Percentiles rank a stretch among this genome's conserved stretches.
These are phyloP conservation scores for Alternaria ethzedia DNA, from an alignment of 2,329 filamentous ascomycete species.

Conservation along the genomic window DNA sequence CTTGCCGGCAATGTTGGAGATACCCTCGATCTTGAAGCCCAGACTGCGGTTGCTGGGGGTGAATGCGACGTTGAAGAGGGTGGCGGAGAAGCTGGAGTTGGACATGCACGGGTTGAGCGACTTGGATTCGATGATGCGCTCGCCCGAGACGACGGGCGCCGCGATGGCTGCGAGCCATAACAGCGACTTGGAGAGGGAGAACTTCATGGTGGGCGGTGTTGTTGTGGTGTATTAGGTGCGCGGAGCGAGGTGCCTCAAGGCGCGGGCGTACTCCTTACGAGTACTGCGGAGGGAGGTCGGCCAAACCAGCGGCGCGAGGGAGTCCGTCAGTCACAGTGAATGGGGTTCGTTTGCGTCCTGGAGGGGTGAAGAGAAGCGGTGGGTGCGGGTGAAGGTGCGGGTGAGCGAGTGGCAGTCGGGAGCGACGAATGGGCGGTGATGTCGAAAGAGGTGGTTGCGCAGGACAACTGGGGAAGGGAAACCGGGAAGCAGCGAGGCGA, in stretches of 20 bases:
- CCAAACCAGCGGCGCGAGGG: conserved; percentile 45
- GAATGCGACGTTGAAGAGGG: conserved; percentile 84
- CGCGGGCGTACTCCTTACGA: conserved; percentile 35
- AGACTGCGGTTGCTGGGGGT: conserved; percentile 77
- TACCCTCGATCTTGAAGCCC: conserved; percentile 76
- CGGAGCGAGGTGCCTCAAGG: conserved; percentile 21
- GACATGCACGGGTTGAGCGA: conserved; percentile 86
- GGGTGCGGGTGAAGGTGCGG: conserved; percentile 14
- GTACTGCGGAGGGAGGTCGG: conserved; percentile 34
- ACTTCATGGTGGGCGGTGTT: conserved; percentile 39
- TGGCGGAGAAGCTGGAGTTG: conserved; percentile 86
- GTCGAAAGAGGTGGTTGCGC: conserved; percentile 28
- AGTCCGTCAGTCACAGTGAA: conserved; percentile 7
- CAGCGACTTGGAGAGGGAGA: conserved; percentile 42
- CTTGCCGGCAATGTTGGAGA: conserved; percentile 82
- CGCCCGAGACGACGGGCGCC: conserved; percentile 62
- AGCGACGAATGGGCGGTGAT: conserved; percentile 27
- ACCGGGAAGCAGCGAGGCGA: conserved; percentile 39
- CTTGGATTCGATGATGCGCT: conserved; percentile 71
- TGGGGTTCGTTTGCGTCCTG: conserved; percentile 12
- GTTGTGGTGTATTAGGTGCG: conserved; percentile 15
- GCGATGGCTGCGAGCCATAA: conserved; percentile 45
- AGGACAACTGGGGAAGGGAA: conserved; percentile 34
- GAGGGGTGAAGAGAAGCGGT: conserved; percentile 1
- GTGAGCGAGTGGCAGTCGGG: conserved; percentile 36